Base-by-base conservation (phyloP, 768 basidiomycete species). In the Royoungia palumana region DNA sequence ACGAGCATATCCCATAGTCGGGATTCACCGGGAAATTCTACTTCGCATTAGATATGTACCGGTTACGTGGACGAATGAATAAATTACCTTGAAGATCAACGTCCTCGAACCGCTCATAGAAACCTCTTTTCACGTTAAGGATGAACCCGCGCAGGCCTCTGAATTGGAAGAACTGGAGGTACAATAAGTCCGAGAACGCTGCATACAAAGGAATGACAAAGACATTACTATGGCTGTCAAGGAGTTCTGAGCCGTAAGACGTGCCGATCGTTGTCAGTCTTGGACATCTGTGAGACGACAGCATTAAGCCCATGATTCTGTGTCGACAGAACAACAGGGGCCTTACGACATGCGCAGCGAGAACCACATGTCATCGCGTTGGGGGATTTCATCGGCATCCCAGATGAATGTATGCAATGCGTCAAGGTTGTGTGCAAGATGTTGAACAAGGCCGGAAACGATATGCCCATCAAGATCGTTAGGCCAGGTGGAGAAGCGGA, bases 361-460 rank as follows among this genome's bases (percentile, higher is more conserved):
- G 51, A 85, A 77, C 87, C 87, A 90, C 83, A 90, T 85, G 53
- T 84, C 81, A 50, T 89, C 87, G 28, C 75, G 77, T 14, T 82
- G 78, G 28, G 81, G 70, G 8, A 71, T 66, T 61, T 86, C 83
- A 12, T 85, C 84, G 4, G 78, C 83, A 51, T 83, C 83, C 87
- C 87, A 90, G 30, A 78, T 67, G 57, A 89, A 89, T 12, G 72
- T 79, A 24, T 72, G 68, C 35, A 90, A 74, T 17, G 83, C 83
- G 40, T 89, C 87, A 36, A 89, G 66, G 35, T 76, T 70, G 6
- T 67, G 67, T 8, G 81, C 83, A 9, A 78, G 69, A 19, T 70
- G 59, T 19, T 75, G 66, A 24, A 87, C 73, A 4, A 82, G 75
- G 16, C 69, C 63, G n/a, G 82, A 82, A 6, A 79, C 74, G 6